These are phyloP conservation scores for Paraphoma chrysanthemicola DNA, from an alignment of 2,329 filamentous ascomycete genomes.

Conservation along the genomic window DNA sequence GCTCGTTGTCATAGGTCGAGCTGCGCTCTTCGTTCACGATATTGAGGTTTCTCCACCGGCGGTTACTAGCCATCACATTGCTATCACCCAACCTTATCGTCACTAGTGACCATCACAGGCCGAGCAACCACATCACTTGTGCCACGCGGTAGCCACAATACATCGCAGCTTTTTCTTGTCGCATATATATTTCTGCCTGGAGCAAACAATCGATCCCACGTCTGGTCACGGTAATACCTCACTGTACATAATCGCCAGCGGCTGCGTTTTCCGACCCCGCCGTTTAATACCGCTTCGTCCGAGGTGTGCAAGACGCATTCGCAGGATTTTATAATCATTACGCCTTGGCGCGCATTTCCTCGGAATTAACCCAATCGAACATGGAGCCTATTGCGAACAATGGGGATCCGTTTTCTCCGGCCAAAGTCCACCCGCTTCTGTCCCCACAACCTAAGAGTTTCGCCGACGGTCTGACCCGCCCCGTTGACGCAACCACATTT, in stretches of 20 bases:
- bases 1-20: slow-evolving; percentile 32
- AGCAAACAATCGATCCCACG: slow-evolving; percentile 29
- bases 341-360: slow-evolving; percentile 13
- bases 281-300: slow-evolving; percentile 9
- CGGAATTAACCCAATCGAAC: slow-evolving; percentile 19
- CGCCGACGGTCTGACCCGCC: slow-evolving; percentile 41
- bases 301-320: slow-evolving; percentile 7
- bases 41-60: slow-evolving; percentile 12
- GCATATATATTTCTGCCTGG: slow-evolving; percentile 27
- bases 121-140: slow-evolving; percentile 16
- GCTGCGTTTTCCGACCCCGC: slow-evolving; percentile 3
- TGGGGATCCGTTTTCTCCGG: slow-evolving; percentile 44
- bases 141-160: slow-evolving; percentile 42
- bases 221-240: slow-evolving; percentile 40
- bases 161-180: slow-evolving; percentile 18
- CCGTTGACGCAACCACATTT: slow-evolving; percentile 27
- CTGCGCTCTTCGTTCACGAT: slow-evolving; percentile 40
- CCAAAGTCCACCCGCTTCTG: slow-evolving; percentile 42
- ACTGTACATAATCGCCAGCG: slow-evolving; percentile 23
- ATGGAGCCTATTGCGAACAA: slow-evolving; percentile 32
- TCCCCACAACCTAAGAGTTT: slow-evolving; percentile 41
- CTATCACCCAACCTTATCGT: slow-evolving; percentile 9
- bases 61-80: slow-evolving; percentile 23
- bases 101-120: background rate
- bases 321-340: slow-evolving; percentile 12